A percentile compares a stretch with the other conserved stretches of the same genome.
Evolutionary conservation across 768 basidiomycete species (phyloP).

Genomic region (Agaricus sinodeliciosus): DNA sequence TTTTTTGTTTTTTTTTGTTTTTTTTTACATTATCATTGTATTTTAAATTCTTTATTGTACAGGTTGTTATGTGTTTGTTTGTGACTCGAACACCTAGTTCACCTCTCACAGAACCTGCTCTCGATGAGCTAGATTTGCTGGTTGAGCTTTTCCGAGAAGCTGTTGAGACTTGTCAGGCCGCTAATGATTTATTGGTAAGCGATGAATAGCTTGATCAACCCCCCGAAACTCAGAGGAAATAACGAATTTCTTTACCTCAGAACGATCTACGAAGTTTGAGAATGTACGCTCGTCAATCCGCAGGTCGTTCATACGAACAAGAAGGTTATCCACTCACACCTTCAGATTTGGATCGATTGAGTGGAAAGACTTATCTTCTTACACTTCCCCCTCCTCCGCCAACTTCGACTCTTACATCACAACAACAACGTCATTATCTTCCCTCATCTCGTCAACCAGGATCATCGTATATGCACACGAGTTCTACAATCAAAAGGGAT

Average conservation of each 20-base stretch:
- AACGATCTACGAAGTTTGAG: slow-evolving; percentile 38
- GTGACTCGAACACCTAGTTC: slow-evolving; percentile 44
- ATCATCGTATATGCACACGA: neutral
- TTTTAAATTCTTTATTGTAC: neutral
- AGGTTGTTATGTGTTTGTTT: slow-evolving; percentile 58
- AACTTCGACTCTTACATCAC: neutral
- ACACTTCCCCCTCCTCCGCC: slow-evolving; percentile 11
- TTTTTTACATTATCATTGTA: neutral
- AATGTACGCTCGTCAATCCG: slow-evolving; percentile 24
- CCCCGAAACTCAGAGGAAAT: neutral
- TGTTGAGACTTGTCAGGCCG: slow-evolving; percentile 36
- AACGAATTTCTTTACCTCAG: slow-evolving; percentile 21
- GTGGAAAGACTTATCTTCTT: slow-evolving; percentile 39
- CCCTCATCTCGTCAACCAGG: neutral
- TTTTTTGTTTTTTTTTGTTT: neutral
- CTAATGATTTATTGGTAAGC: slow-evolving; percentile 38
- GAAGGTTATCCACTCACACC: slow-evolving; percentile 24
- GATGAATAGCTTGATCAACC: neutral
- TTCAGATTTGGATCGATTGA: slow-evolving; percentile 48
- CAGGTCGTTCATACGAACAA: slow-evolving; percentile 12
- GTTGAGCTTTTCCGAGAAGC: slow-evolving; percentile 40
- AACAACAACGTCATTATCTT: neutral
- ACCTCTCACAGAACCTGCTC: slow-evolving; percentile 37
- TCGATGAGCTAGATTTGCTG: slow-evolving; percentile 41
- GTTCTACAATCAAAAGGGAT: slow-evolving; percentile 1